These are phyloP conservation scores for Phaeotremella fagi DNA, from an alignment of 768 basidiomycete genomes.

Conservation along the genomic window DNA sequence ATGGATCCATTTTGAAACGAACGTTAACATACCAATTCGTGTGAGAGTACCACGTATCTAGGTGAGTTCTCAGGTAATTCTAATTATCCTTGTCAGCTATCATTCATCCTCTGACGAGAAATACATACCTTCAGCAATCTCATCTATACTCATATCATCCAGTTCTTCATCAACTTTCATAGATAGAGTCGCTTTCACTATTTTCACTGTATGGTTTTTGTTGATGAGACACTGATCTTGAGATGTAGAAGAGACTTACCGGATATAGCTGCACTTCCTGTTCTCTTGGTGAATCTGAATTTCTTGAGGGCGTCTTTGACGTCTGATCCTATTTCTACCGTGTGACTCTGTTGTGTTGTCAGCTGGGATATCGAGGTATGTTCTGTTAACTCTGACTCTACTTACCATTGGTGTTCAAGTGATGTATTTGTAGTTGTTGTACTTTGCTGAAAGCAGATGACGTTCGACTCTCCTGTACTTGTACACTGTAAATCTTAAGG, in stretches of 20 bases:
- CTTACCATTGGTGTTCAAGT: too few species aligned
- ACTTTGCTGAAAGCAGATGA: too few species aligned
- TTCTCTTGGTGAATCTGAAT: constrained; percentile 68
- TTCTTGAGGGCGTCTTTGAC: constrained; percentile 76
- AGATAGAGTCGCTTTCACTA: constrained; percentile 71
- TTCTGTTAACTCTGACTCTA: too few species aligned
- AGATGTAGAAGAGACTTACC: constrained; percentile 21
- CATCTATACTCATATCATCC: constrained; percentile 69
- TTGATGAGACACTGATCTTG: neutral
- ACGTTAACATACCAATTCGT: constrained; percentile 56
- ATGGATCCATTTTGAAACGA: neutral
- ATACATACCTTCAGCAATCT: constrained; percentile 72
- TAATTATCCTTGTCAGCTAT: constrained; percentile 39
- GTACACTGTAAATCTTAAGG: too few species aligned
- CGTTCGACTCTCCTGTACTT: too few species aligned
- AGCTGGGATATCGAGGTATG: too few species aligned
- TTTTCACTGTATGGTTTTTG: constrained; percentile 59
- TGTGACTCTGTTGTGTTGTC: too few species aligned
- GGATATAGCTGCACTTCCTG: constrained; percentile 60
- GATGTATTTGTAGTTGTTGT: too few species aligned
- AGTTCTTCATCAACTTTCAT: constrained; percentile 82
- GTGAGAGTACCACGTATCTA: constrained; percentile 76
- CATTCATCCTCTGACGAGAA: constrained; percentile 3
- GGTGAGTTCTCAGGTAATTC: constrained; percentile 85
- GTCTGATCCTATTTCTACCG: constrained; percentile 77